Evolutionary conservation across 257 asterid genomes (phyloP).

Genomic region (Scutellaria galericulata): DNA sequence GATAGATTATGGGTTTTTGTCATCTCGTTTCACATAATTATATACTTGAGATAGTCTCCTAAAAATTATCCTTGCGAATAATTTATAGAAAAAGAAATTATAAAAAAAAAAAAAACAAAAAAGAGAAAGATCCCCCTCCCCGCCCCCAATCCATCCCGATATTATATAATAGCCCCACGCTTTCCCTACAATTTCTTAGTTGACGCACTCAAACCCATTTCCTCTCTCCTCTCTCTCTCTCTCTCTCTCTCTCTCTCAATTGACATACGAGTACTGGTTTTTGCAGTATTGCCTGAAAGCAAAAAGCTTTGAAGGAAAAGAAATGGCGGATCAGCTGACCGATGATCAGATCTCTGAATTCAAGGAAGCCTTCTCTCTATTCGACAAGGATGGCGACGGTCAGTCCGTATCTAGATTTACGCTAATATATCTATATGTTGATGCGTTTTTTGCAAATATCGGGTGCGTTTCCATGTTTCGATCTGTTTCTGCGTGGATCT

Average conservation of each 20-base stretch:
- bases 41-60: too few species aligned
- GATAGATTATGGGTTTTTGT: too few species aligned
- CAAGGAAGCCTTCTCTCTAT: conserved; percentile 57
- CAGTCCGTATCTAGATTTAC: conserved; percentile 31
- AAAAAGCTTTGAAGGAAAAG: conserved; percentile 32
- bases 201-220: conserved; percentile 36
- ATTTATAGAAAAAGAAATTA: too few species aligned
- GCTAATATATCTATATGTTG: not conserved
- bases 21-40: too few species aligned
- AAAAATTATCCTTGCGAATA: not conserved
- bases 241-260: conserved; percentile 31
- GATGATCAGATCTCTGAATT: conserved; percentile 56
- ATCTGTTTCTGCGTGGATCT: conserved; percentile 36
- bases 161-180: conserved; percentile 46
- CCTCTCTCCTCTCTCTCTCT: conserved; percentile 31
- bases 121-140: not conserved
- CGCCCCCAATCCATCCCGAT: conserved; percentile 38
- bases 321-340: conserved; percentile 54
- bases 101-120: not conserved
- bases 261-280: conserved; percentile 17
- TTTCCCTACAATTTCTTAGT: conserved; percentile 39
- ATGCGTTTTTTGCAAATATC: not conserved
- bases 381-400: conserved; percentile 61
- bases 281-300: conserved; percentile 31
- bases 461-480: conserved; percentile 14